Percentiles rank a stretch among this genome's conserved stretches.
Evolutionary conservation across 805 yeast species (phyloP).

Genomic region (Cyberlindnera amylophila): DNA sequence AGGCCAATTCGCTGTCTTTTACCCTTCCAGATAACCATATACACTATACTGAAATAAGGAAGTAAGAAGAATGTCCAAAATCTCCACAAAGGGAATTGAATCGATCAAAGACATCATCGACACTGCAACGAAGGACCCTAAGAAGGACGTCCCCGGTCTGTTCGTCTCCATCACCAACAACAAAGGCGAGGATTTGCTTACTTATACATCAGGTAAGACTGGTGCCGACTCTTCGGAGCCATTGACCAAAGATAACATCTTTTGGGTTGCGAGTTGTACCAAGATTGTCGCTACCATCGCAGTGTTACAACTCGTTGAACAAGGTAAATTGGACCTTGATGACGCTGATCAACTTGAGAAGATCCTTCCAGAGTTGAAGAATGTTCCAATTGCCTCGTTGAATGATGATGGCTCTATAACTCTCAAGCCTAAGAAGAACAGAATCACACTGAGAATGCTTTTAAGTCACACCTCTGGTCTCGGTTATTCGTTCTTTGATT

Average conservation of each 20-base stretch:
- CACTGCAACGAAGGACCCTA: slow-evolving; percentile 5
- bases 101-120: slow-evolving; percentile 6
- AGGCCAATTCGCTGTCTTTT: too few relatives aligned
- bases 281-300: slow-evolving; percentile 31
- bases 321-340: slow-evolving; percentile 30
- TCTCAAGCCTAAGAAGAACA: slow-evolving; percentile 25
- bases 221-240: slow-evolving; percentile 12
- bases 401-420: slow-evolving; percentile 26
- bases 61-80: too few relatives aligned
- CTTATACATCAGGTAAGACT: slow-evolving; percentile 21
- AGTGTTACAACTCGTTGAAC: slow-evolving; percentile 32
- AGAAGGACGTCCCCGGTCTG: slow-evolving; percentile 12
- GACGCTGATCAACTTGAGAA: slow-evolving; percentile 29
- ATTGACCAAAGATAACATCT: slow-evolving; percentile 25
- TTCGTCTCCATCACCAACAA: slow-evolving; percentile 12
- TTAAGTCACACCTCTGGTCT: slow-evolving; percentile 38
- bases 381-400: slow-evolving; percentile 24
- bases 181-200: slow-evolving; percentile 18
- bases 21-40: too few relatives aligned
- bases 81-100: slow-evolving; percentile 7
- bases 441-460: slow-evolving; percentile 33
- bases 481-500: slow-evolving; percentile 32
- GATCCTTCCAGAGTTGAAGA: slow-evolving; percentile 30
- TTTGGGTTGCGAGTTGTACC: slow-evolving; percentile 33
- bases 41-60: too few relatives aligned